A percentile compares a stretch with the other conserved stretches of the same genome.
phyloP scores from a whole-genome alignment of 768 basidiomycete species.

The Phaeotremella fagi region DNA sequence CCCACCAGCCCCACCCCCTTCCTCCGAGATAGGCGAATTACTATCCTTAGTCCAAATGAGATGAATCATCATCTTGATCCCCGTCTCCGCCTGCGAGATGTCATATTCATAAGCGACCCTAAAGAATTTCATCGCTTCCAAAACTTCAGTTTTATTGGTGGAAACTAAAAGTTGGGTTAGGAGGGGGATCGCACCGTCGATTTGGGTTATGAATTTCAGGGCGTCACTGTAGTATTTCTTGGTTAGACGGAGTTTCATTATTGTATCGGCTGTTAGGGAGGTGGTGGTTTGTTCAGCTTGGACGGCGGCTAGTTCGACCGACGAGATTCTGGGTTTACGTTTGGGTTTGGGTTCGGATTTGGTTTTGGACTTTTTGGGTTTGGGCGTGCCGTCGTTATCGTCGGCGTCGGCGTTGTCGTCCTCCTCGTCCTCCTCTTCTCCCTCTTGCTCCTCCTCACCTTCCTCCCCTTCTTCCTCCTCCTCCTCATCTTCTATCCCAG shows the following conservation, averaged over 20 bases:
- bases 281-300: slow-evolving; percentile 69
- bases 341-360: slow-evolving; percentile 1
- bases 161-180: slow-evolving; percentile 77
- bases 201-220: slow-evolving; percentile 68
- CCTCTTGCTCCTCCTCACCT: slow-evolving; percentile 26
- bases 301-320: slow-evolving; percentile 63
- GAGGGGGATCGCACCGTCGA: slow-evolving; percentile 65
- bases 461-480: slow-evolving; percentile 37
- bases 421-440: slow-evolving; percentile 43
- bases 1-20: neutral
- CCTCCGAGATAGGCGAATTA: slow-evolving; percentile 60
- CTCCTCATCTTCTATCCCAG: slow-evolving; percentile 42
- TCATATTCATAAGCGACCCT: slow-evolving; percentile 72
- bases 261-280: slow-evolving; percentile 62
- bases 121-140: slow-evolving; percentile 68
- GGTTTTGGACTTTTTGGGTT: slow-evolving; percentile 31
- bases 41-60: slow-evolving; percentile 97
- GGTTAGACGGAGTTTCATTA: slow-evolving; percentile 63
- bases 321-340: slow-evolving; percentile 48
- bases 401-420: slow-evolving; percentile 47
- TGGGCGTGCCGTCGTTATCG: slow-evolving; percentile 9
- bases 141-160: slow-evolving; percentile 54
- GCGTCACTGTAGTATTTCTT: slow-evolving; percentile 86
- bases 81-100: slow-evolving; percentile 74
- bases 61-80: slow-evolving; percentile 94